A percentile compares a stretch with the other conserved stretches of the same genome.
Evolutionary conservation across 495 filamentous ascomycete species (phyloP).

Genomic region (Penicillium taxi): DNA sequence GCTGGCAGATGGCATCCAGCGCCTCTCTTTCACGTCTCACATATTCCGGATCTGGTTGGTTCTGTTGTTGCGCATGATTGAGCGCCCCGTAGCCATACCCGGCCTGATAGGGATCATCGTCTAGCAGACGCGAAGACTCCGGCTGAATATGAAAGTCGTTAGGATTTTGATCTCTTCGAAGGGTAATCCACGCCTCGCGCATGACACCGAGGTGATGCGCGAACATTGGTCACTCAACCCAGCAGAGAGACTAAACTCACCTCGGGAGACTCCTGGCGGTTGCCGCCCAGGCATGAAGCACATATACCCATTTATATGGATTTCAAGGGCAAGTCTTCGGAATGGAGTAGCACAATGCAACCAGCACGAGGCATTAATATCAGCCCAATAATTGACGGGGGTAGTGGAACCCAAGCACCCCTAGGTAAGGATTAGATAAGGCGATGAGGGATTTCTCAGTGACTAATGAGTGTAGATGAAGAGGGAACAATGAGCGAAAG

Average conservation of each 20-base stretch:
- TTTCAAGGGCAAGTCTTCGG: too few relatives aligned
- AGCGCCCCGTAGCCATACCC: constrained; percentile 43
- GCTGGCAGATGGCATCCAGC: constrained; percentile 45
- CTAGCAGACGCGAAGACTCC: constrained; percentile 45
- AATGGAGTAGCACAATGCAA: constrained; percentile 15
- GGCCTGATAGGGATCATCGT: constrained; percentile 44
- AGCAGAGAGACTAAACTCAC: constrained; percentile 24
- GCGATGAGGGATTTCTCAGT: neutral
- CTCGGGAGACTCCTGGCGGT: constrained; percentile 38
- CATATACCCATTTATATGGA: constrained; percentile 42
- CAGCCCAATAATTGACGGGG: constrained; percentile 12
- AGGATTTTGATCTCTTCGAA: constrained; percentile 7
- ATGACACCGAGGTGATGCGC: constrained; percentile 13
- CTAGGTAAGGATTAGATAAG: constrained; percentile 1
- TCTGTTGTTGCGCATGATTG: constrained; percentile 29
- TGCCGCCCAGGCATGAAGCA: constrained; percentile 43
- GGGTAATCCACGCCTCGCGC: constrained; percentile 8
- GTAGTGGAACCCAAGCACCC: constrained; percentile 13
- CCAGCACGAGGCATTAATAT: constrained; percentile 23
- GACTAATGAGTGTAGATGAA: constrained; percentile 15
- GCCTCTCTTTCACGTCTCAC: constrained; percentile 45
- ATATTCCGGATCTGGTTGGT: constrained; percentile 43
- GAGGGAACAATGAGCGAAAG: constrained; percentile 11
- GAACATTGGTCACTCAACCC: constrained; percentile 5
- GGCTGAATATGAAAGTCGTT: constrained; percentile 24